A percentile compares a stretch with the other conserved stretches of the same genome.
Conservation (phyloP, 2,329 filamentous ascomycete genomes). For the Sporothrix luriei region DNA sequence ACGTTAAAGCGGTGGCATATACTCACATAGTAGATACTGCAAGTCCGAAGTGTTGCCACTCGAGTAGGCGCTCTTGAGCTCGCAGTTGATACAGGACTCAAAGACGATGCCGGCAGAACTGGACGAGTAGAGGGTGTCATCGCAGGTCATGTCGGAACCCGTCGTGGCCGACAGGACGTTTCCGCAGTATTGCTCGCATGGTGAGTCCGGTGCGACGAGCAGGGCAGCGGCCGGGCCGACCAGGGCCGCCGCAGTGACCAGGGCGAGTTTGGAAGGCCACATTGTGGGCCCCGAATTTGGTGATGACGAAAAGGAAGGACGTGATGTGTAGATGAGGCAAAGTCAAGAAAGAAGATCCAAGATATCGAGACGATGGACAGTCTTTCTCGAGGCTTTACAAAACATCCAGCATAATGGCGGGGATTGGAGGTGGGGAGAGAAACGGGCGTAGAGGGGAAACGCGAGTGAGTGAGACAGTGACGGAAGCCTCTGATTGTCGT, state of each 20-base stretch:
- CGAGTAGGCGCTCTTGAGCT: constrained; percentile 53
- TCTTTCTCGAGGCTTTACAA: constrained; percentile 9
- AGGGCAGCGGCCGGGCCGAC: constrained; percentile 41
- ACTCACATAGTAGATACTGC: constrained; percentile 59
- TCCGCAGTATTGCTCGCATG: constrained; percentile 56
- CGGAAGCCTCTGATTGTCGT: constrained; percentile 4
- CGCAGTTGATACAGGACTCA: constrained; percentile 56
- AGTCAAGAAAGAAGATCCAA: constrained; percentile 5
- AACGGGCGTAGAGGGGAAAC: not conserved
- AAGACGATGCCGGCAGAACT: constrained; percentile 53
- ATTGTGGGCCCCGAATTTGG: constrained; percentile 27
- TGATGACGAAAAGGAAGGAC: not conserved
- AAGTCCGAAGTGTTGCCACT: constrained; percentile 52
- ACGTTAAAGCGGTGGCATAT: not conserved
- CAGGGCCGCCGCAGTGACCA: constrained; percentile 34
- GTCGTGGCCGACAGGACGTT: constrained; percentile 55
- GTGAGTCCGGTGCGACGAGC: constrained; percentile 52
- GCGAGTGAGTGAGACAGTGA: not conserved
- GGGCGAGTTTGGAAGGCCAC: constrained; percentile 32
- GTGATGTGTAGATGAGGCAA: not conserved
- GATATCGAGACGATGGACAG: not conserved
- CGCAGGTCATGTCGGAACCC: constrained; percentile 53
- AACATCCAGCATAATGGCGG: constrained; percentile 2
- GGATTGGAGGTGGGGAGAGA: not conserved
- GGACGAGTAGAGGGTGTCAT: constrained; percentile 45